Evolutionary conservation across 139 green algal genomes (phyloP).

Genomic region (Chlamydomonas sphaeroides): DNA sequence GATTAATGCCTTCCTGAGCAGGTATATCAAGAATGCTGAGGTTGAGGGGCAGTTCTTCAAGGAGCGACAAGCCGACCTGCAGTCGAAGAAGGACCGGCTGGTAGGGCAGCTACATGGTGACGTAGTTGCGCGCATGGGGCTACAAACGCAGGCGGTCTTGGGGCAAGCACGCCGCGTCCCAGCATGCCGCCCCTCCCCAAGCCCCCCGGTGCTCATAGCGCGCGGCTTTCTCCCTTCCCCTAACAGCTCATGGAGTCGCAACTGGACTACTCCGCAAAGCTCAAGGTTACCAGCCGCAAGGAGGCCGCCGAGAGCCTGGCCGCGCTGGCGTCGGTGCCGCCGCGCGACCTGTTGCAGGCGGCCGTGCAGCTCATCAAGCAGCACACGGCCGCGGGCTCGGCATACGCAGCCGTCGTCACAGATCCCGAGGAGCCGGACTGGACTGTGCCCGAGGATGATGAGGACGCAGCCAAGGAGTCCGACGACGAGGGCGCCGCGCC

Average conservation of each 20-base stretch:
- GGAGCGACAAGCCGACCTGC: constrained; percentile 37
- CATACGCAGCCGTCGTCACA: constrained; percentile 62
- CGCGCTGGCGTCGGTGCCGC: constrained; percentile 29
- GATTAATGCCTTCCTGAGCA: constrained; percentile 12
- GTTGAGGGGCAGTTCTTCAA: constrained; percentile 54
- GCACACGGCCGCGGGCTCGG: constrained; percentile 52
- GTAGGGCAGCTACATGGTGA: too few species aligned
- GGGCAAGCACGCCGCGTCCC: too few species aligned
- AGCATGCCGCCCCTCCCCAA: too few species aligned
- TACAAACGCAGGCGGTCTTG: too few species aligned
- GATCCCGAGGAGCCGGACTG: constrained; percentile 65
- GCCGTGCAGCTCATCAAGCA: constrained; percentile 45
- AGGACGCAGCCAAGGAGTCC: constrained; percentile 57
- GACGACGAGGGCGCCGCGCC: constrained; percentile 54
- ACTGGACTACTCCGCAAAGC: constrained; percentile 15
- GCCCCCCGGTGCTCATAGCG: too few species aligned
- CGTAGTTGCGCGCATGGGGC: too few species aligned
- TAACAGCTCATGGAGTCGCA: constrained; percentile 11
- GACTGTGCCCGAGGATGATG: constrained; percentile 58
- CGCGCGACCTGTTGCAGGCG: constrained; percentile 38
- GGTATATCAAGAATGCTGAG: constrained; percentile 62
- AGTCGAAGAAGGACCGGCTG: constrained; percentile 45
- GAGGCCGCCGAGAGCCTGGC: constrained; percentile 41
- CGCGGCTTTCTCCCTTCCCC: too few species aligned
- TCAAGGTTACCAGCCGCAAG: constrained; percentile 10